Base-by-base conservation (phyloP, 768 basidiomycete genomes). In the Mycena amicta region DNA sequence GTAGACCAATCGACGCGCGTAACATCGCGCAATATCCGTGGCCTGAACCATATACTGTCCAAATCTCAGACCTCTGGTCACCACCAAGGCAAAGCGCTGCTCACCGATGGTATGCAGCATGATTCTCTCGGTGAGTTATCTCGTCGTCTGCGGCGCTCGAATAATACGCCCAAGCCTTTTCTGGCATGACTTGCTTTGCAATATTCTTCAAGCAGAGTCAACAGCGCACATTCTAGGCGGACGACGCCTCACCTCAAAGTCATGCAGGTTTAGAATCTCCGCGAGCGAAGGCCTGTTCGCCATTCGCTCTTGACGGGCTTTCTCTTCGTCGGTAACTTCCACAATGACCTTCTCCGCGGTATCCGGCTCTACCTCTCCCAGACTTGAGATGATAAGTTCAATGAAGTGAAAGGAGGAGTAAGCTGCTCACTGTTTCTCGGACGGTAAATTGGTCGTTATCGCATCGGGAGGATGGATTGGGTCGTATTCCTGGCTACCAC, bases 61-160 rank as follows among this genome's bases (percentile, higher is more conserved):
- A 20, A 2, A 2, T 20, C 20, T 28, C 22, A 57, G 61, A 41
- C 11, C 39, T 25, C 37, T 40, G 54, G 58, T 25, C 25, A 37
- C 23, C 2, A 6, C 15, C 23, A 27, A 50, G 26, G 52, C 23
- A 20, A 53, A 40, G 2, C 13, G 43, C 22, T 20, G 58, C 59
- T 52, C 58, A 89, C 92, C 95, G 82, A 65, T 98, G 95, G 68
- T 89, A 98, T 2, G 95, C 95, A 52, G 87, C 81, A 60, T 92
- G 93, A 66, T 97, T 97, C 72, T 96, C 94, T 50, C 94, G 81
- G 59, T 83, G 77, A 28, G 93, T 95, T 45, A 95, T 92, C 73
- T 97, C 94, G 65, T 98, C 95, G 69, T 98, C 96, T 5, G 96
- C 88, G 18, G 94, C 95, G n/a, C 93, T 95, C 1, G 91, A 93